Evolutionary conservation across 106 monocot genomes (phyloP), one percentile per base, ranked within the genome.

Genomic region (Gastrodia elata): DNA sequence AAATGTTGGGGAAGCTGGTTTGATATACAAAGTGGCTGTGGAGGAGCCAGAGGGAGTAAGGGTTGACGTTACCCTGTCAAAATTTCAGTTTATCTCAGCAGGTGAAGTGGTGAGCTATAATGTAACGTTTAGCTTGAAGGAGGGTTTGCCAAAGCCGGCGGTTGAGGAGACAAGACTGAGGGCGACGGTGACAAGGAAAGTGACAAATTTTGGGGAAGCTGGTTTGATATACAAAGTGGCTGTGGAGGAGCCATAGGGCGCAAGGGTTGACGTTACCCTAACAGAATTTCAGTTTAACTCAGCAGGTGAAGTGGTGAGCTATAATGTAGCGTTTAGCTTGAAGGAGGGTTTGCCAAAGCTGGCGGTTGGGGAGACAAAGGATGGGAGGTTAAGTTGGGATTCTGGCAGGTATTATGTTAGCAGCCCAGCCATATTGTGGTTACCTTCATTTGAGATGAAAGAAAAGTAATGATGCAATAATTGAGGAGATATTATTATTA

Each of bases 381-480:
- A 77, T 1, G 80, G 80, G 5, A 56, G 48, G 1, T 49, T 80
- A 3, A 80, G 39, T 24, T 70, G 74, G 74, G 68, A 40, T n/a
- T 80, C 78, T 10, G 75, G 75, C 0, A 75, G 67, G n/a, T 24
- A 75, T 38, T 26, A 41, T 2, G 75, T 65, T 1, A 46, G 75
- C 30, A 75, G 75, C 10, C 75, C 75, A 8, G n/a, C n/a, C n/a
- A n/a, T n/a, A 75, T 75, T 4, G n/a, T n/a, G 0, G 65, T 75
- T 33, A 65, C 75, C 0, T 43, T 75, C 14, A 7, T 34, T 26
- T 75, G 43, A 75, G 2, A 61, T 13, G 20, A n/a, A 52, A 52
- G 5, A 5, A 22, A 52, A 5, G 3, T n/a, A n/a, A n/a, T n/a
- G n/a, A n/a, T n/a, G n/a, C n/a, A n/a, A n/a, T n/a, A n/a, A n/a